Conservation (phyloP, 2,329 filamentous ascomycete species). For the Trichoderma atrobrunneum region DNA sequence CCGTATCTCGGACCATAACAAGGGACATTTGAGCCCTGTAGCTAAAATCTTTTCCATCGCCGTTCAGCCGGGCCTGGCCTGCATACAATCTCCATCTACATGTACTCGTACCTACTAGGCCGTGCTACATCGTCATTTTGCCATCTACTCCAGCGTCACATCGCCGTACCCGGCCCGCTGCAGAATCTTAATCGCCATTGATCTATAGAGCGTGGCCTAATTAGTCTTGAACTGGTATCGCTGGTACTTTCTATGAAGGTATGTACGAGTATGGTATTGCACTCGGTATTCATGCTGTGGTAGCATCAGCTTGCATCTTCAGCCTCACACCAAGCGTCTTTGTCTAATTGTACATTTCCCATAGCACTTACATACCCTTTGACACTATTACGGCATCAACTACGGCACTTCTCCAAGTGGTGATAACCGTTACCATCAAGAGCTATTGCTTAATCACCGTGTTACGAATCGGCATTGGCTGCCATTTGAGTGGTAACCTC, state of each 20-base stretch:
- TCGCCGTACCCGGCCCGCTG: background rate
- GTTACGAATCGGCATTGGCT: background rate
- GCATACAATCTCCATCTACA: background rate
- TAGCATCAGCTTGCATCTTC: background rate
- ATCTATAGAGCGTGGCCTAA: background rate
- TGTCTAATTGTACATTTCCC: background rate
- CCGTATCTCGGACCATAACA: conserved; percentile 1
- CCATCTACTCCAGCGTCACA: background rate
- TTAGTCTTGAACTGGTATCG: background rate
- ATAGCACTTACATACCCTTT: background rate
- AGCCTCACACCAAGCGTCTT: background rate
- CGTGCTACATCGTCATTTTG: background rate
- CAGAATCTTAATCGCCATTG: background rate
- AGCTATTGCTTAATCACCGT: background rate
- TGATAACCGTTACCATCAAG: background rate
- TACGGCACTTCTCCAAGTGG: background rate
- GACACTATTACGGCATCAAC: background rate
- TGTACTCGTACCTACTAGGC: background rate
- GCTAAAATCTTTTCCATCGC: background rate
- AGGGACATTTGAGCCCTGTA: background rate
- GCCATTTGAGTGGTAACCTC: background rate
- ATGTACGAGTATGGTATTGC: background rate
- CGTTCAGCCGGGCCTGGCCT: background rate
- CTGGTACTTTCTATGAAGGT: background rate
- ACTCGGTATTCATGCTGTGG: background rate